Conservation (phyloP, 129 eudicot genomes). For the Dittrichia graveolens region DNA sequence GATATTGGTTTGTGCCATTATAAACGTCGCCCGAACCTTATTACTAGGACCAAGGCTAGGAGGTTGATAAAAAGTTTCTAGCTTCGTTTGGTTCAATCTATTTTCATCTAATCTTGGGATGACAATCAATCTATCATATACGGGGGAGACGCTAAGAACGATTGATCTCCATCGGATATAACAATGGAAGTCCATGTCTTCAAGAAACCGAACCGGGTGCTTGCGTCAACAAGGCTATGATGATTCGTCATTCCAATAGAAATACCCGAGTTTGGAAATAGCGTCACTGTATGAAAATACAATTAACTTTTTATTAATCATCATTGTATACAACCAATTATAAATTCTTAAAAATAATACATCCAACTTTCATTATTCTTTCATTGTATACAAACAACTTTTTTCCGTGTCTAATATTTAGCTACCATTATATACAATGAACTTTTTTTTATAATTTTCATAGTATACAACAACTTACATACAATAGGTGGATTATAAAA, state of each 20-base stretch:
- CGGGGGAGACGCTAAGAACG: constrained; percentile 29
- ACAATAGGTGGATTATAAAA: too few species aligned
- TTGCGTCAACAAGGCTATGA: constrained; percentile 52
- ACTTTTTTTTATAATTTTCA: too few species aligned
- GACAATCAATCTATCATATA: constrained; percentile 44
- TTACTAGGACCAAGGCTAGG: constrained; percentile 33
- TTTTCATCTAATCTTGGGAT: constrained; percentile 39
- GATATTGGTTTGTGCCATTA: constrained; percentile 33
- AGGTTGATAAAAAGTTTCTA: constrained; percentile 24
- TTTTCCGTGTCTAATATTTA: too few species aligned
- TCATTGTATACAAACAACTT: too few species aligned
- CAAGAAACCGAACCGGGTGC: constrained; percentile 39
- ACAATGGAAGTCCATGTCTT: constrained; percentile 45
- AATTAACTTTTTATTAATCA: too few species aligned
- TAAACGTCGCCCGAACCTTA: constrained; percentile 50
- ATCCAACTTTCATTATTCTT: too few species aligned
- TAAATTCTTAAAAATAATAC: too few species aligned
- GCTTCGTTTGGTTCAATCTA: constrained; percentile 16
- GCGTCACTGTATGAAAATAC: too few species aligned
- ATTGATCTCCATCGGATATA: constrained; percentile 28
- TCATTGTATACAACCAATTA: too few species aligned
- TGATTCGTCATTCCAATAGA: constrained; percentile 50
- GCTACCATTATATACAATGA: too few species aligned
- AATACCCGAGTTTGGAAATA: constrained; percentile 43
- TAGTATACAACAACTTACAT: too few species aligned